Conservation (phyloP, 164 flowering plant species). For the Protea cynaroides region DNA sequence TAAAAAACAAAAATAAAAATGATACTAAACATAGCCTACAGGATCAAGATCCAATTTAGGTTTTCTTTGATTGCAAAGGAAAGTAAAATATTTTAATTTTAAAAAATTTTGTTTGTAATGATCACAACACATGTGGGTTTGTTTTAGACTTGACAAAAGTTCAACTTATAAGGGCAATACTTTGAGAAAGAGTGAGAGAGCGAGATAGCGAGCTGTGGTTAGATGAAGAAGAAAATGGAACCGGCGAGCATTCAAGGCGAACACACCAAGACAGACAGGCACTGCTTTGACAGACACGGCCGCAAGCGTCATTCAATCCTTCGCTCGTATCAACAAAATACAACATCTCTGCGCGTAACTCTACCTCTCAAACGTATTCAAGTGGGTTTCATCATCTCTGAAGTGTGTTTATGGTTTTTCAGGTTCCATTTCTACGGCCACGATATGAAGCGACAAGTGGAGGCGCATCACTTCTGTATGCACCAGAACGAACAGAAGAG, state of each 20-base stretch:
- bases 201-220: not conserved
- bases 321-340: slow-evolving; percentile 67
- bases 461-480: slow-evolving; percentile 89
- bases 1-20: too few relatives aligned
- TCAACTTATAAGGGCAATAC: too few relatives aligned
- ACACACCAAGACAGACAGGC: slow-evolving; percentile 44
- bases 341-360: slow-evolving; percentile 94
- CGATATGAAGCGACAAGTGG: slow-evolving; percentile 89
- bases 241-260: slow-evolving; percentile 49
- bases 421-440: slow-evolving; percentile 76
- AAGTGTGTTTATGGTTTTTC: not conserved
- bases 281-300: slow-evolving; percentile 63
- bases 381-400: too few relatives aligned
- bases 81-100: too few relatives aligned
- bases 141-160: too few relatives aligned
- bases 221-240: not conserved
- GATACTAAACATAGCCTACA: too few relatives aligned
- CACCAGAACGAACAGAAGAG: slow-evolving; percentile 83
- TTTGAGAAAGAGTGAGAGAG: too few relatives aligned
- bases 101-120: too few relatives aligned
- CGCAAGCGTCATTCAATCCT: slow-evolving; percentile 57
- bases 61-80: too few relatives aligned
- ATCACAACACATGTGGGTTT: too few relatives aligned
- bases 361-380: not conserved
- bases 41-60: too few relatives aligned